phyloP scores from a whole-genome alignment of 208 protist species.

The Phytomonas sp. region DNA sequence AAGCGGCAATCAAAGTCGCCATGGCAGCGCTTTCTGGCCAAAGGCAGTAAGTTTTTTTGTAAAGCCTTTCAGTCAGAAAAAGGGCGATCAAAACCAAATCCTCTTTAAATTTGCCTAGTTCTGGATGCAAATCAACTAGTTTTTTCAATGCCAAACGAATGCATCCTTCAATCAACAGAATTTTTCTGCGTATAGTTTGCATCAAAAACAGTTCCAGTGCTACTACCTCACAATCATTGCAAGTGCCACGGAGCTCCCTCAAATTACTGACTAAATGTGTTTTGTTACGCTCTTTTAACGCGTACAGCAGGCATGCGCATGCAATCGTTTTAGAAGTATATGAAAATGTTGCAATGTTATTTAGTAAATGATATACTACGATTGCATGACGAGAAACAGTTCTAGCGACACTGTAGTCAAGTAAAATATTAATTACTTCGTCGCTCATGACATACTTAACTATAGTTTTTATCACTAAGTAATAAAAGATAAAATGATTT shows the following conservation, averaged over 20 bases:
- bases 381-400: constrained; percentile 19
- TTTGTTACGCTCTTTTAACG: constrained; percentile 51
- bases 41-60: constrained; percentile 40
- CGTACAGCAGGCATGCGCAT: constrained; percentile 47
- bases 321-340: constrained; percentile 9
- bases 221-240: constrained; percentile 38
- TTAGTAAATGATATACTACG: constrained; percentile 19
- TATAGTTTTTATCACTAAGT: neutral
- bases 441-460: constrained; percentile 6
- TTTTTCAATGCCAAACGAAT: constrained; percentile 46
- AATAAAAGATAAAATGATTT: constrained; percentile 9
- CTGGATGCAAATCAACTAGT: constrained; percentile 17
- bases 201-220: constrained; percentile 56
- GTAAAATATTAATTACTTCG: constrained; percentile 20
- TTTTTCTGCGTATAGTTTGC: constrained; percentile 44
- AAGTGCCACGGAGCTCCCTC: constrained; percentile 5
- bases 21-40: constrained; percentile 55
- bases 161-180: constrained; percentile 66
- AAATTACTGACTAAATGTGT: constrained; percentile 12
- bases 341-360: constrained; percentile 4
- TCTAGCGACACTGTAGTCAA: constrained; percentile 15
- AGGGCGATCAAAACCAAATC: constrained; percentile 42
- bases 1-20: constrained; percentile 40
- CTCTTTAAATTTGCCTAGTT: constrained; percentile 23
- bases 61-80: constrained; percentile 37